A percentile compares a stretch with the other conserved stretches of the same genome.
phyloP scores from a whole-genome alignment of 192 early-diverging fungal species.

The Spizellomyces sp. region DNA sequence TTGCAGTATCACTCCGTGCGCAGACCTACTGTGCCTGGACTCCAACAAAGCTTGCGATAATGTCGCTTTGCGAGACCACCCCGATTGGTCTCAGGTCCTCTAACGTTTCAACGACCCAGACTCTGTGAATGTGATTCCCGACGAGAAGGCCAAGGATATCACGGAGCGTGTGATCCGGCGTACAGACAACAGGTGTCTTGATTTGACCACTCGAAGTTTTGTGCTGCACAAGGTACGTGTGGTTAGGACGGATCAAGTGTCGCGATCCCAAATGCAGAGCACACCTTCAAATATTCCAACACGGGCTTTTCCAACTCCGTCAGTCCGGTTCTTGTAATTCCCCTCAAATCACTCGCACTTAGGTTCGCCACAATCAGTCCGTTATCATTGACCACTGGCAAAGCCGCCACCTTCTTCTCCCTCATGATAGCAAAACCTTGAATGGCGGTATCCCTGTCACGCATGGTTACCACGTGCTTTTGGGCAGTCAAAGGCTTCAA shows the following conservation, averaged over 20 bases:
- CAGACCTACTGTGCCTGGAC: constrained; percentile 6
- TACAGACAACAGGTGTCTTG: constrained; percentile 6
- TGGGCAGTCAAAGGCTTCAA: constrained; percentile 35
- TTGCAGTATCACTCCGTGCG: no score
- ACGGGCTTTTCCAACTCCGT: constrained; percentile 46
- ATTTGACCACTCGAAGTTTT: background rate
- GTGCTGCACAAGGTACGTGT: constrained; percentile 12
- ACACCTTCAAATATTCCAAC: constrained; percentile 56
- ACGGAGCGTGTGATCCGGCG: constrained; percentile 37
- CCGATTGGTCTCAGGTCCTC: constrained; percentile 41
- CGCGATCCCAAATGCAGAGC: background rate
- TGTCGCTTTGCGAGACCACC: constrained; percentile 62
- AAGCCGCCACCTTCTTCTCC: constrained; percentile 48
- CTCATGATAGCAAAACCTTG: constrained; percentile 59
- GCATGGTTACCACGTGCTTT: constrained; percentile 41
- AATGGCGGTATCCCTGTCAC: constrained; percentile 44
- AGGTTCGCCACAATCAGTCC: constrained; percentile 49
- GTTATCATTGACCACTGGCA: constrained; percentile 57
- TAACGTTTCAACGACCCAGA: constrained; percentile 55
- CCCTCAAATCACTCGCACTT: constrained; percentile 54
- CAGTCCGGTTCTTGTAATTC: constrained; percentile 47
- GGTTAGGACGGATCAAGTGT: background rate
- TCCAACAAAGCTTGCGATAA: constrained; percentile 45
- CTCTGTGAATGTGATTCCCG: constrained; percentile 53
- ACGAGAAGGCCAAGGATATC: constrained; percentile 43